Evolutionary conservation across 768 basidiomycete species (phyloP).

Genomic region (Astraeus odoratus): DNA sequence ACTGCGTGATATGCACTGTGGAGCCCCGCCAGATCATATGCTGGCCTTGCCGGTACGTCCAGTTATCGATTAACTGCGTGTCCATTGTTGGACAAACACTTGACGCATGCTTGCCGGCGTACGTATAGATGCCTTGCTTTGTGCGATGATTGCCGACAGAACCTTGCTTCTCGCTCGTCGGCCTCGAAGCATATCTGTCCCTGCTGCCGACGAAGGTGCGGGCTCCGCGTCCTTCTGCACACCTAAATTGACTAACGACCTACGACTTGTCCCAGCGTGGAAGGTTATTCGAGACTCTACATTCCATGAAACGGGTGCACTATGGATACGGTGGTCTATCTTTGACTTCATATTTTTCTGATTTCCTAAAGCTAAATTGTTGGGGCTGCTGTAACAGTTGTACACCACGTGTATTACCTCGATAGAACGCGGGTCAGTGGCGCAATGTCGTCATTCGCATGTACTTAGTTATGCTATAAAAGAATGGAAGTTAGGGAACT

Average conservation of each 20-base stretch:
- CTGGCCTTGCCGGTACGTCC: conserved; percentile 76
- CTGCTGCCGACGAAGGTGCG: conserved; percentile 44
- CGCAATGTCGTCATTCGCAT: too few relatives aligned
- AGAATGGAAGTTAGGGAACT: too few relatives aligned
- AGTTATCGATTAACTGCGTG: background rate
- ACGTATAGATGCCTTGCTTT: conserved; percentile 39
- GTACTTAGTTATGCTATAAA: too few relatives aligned
- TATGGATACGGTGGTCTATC: background rate
- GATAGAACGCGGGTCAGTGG: too few relatives aligned
- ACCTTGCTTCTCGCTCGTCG: conserved; percentile 42
- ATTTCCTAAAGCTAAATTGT: too few relatives aligned
- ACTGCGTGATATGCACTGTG: conserved; percentile 69
- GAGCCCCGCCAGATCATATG: conserved; percentile 68
- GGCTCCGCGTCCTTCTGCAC: background rate
- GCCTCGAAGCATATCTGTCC: conserved; percentile 47
- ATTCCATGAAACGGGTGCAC: conserved; percentile 20
- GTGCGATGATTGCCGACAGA: conserved; percentile 48
- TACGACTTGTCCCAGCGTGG: conserved; percentile 16
- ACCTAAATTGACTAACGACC: conserved; percentile 2
- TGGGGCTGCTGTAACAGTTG: too few relatives aligned
- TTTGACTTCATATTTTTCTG: background rate
- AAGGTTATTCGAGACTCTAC: conserved; percentile 30
- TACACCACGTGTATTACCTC: too few relatives aligned
- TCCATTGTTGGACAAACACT: background rate
- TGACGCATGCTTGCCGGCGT: background rate